Percentiles rank a stretch among this genome's conserved stretches.
phyloP scores from a whole-genome alignment of 2,329 filamentous ascomycete species.

The Cladophialophora chaetospira region DNA sequence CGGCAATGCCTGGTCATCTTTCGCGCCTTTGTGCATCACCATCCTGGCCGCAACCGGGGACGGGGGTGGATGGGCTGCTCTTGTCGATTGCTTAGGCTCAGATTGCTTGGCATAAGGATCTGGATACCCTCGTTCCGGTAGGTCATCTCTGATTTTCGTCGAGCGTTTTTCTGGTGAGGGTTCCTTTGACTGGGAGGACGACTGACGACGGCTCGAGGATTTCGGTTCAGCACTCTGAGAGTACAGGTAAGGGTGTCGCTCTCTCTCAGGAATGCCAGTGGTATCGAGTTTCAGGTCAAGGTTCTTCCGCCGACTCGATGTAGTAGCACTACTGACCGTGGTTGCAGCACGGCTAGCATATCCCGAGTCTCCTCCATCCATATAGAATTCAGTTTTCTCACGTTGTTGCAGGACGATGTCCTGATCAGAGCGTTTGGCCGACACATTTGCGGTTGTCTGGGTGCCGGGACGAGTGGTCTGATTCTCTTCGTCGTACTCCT shows the following conservation, averaged over 20 bases:
- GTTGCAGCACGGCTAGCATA: slow-evolving; percentile 62
- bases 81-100: slow-evolving; percentile 18
- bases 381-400: slow-evolving; percentile 43
- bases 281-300: slow-evolving; percentile 43
- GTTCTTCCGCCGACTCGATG: slow-evolving; percentile 47
- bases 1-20: slow-evolving; percentile 20
- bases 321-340: slow-evolving; percentile 55
- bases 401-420: slow-evolving; percentile 35
- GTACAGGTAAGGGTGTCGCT: slow-evolving; percentile 26
- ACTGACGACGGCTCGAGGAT: slow-evolving; percentile 16
- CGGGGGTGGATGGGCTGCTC: slow-evolving; percentile 13
- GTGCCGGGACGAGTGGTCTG: slow-evolving; percentile 49
- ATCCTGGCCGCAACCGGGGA: slow-evolving; percentile 19
- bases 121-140: slow-evolving; percentile 39
- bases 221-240: slow-evolving; percentile 10
- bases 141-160: slow-evolving; percentile 12
- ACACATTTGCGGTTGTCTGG: slow-evolving; percentile 53
- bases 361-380: slow-evolving; percentile 60
- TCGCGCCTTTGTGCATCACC: slow-evolving; percentile 7
- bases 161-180: slow-evolving; percentile 9
- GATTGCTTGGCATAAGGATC: slow-evolving; percentile 40
- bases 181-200: slow-evolving; percentile 19
- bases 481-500: slow-evolving; percentile 52
- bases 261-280: slow-evolving; percentile 33
- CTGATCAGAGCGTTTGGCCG: slow-evolving; percentile 51